A percentile compares a stretch with the other conserved stretches of the same genome.
Evolutionary conservation across 257 asterid species (phyloP).

Genomic region (Coffea eugenioides): DNA sequence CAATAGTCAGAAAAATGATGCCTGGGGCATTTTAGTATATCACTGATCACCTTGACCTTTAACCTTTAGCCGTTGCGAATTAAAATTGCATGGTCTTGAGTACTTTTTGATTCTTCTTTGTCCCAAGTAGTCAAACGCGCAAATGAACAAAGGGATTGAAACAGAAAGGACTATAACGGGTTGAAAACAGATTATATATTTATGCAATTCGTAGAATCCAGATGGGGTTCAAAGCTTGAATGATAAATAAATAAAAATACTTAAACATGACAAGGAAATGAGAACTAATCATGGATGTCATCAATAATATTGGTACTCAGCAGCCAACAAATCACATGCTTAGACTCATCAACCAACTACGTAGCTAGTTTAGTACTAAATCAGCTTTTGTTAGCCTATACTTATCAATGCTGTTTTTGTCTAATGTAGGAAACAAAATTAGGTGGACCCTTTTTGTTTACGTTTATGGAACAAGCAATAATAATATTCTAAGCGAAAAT

Average conservation of each 20-base stretch:
- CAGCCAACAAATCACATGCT: not conserved
- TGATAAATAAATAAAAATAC: not conserved
- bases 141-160: not conserved
- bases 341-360: constrained; percentile 2
- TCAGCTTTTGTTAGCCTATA: too few species aligned
- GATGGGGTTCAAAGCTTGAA: not conserved
- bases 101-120: constrained; percentile 6
- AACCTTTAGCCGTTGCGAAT: not conserved
- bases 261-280: not conserved
- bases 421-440: not conserved
- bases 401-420: not conserved
- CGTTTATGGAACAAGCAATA: not conserved
- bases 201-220: not conserved
- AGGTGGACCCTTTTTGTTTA: constrained; percentile 9
- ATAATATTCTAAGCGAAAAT: too few species aligned
- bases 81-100: not conserved
- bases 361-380: not conserved
- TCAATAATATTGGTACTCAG: not conserved
- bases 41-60: not conserved
- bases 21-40: not conserved
- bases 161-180: not conserved
- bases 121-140: not conserved
- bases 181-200: not conserved
- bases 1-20: not conserved
- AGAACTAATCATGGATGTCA: constrained; percentile 2